Evolutionary conservation across 2,329 filamentous ascomycete species (phyloP), one percentile per base, ranked within the genome.

Genomic region (Neofusicoccum parvum): DNA sequence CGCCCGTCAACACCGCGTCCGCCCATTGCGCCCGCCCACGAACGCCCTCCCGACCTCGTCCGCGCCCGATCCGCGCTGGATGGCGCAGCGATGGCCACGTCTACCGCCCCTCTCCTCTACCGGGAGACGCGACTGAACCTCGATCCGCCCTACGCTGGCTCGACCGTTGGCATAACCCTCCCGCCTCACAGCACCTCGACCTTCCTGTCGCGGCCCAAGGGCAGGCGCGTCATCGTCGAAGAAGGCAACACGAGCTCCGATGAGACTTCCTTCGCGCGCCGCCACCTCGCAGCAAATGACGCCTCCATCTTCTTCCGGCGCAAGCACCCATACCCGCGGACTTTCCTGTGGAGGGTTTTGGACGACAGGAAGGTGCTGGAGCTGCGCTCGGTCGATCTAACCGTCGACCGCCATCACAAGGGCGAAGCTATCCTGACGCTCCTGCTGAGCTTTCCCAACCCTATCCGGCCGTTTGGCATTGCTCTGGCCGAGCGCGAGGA

Each of bases 331-430:
- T 89, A 90, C 69, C 95, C 95, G 45, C 89, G 91, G 74, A 92
- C 88, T 78, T 96, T 98, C 75, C 85, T 97, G 54, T 99, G 95
- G 95, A 88, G 94, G 71, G 85, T 98, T 45, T 80, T 97, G 67
- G 90, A 96, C 73, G 88, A 92, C 72, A 88, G 88, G 73, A 91
- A 87, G 70, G 83, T 92, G 68, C 83, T 99, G 71, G 94, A 95
- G 79, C 84, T 99, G 59, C 90, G 92, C 74, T 89, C 88, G 46
- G 88, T 92, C 67, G 95, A 99, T 78, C 80, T 97, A 69, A 90
- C 88, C 23, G 75, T 93, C 86, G 80, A 86, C 84, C 70, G 74
- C 59, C 70, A 70, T 45, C 85, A 88, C 23, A 79, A 83, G 49
- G 75, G 79, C 59, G 92, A 96, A 78, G 87, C 91, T 64, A 87